Base-by-base conservation (phyloP, 176 grass and related monocot genomes). In the Echinochloa phyllopogon region DNA sequence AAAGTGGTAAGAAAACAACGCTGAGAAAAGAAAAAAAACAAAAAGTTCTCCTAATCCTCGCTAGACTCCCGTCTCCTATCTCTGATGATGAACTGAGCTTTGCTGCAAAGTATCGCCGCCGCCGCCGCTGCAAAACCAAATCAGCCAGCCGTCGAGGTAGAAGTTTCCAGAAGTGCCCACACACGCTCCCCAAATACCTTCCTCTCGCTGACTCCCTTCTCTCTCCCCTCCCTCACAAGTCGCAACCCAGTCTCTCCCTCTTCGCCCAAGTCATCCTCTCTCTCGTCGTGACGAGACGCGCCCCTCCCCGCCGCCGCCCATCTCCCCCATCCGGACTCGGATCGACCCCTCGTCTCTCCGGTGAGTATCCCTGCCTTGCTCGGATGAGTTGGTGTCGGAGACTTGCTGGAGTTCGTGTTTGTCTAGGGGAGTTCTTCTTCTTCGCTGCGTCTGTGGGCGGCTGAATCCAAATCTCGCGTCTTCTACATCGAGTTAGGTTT, bases 301-400 rank as follows among this genome's bases (percentile, higher is more conserved):
- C 12, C 9, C 65, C 65, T 69, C 40, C 66, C 67, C 67, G 21
- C 40, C 63, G 29, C 36, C 69, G 43, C 66, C 67, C 62, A 37
- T 10, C 41, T 21, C 4, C 67, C 67, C n/a, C 44, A 17, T 49
- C 69, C 44, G 69, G 23, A 29, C 69, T 16, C 69, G 45, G 69
- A 49, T 49, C 44, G 23, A 4, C 23, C 44, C 43, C 23, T 48
- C 44, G 6, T 49, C 44, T 0, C 25, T 44, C 2, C 21, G 69
- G 69, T 72, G 69, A 72, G 69, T 48, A 17, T 15, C 44, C 69
- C 44, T 72, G 29, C 13, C 69, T 72, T 27, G 69, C 69, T 72
- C 24, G 6, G n/a, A 11, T 24, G 23, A 44, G 69, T 4, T 45
- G 42, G 29, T 33, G 45, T 18, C 1, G 50, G 50, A 56, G 29